Evolutionary conservation across 1,139 yeast genomes (phyloP), one percentile per base, ranked within the genome.

Genomic region (Taphrina betulina): DNA sequence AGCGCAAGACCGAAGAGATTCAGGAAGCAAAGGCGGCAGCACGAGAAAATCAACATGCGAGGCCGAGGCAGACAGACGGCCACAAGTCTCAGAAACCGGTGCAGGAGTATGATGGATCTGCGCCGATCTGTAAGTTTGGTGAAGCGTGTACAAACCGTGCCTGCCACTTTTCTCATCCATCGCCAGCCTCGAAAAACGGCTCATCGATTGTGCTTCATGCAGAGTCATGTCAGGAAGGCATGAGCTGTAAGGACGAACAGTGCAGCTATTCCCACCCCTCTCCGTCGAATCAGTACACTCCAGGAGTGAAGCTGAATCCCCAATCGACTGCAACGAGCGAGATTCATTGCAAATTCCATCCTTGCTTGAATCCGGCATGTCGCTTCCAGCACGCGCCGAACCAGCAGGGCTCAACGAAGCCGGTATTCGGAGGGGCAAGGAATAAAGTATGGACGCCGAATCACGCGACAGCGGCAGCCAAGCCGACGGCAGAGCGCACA

Each of bases 361-460:
- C 54, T 2, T 50, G 54, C 23, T 33, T 50, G 23, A 50, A 50
- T 40, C 54, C 54, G 12, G 34, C n/a, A 17, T 50, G 54, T 17
- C 45, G 54, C 1, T 50, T 50, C 40, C 38, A 41, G 41, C 54
- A 50, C 33, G 46, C 37, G 5, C 46, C 54, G 10, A 46, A 46
- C n/a, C 54, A 50, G 19, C 22, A 40, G 31, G 44, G 44, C 5
- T 8, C 44, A 12, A 28, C 44, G 8, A 31, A 28, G 33, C 16
- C 46, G 17, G 44, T 28, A 16, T 33, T 50, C n/a, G 54, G 54
- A 16, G 35, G 34, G 2, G 44, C 36, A 20, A 33, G 54, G n/a
- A 50, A 50, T 34, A 50, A 50, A 29, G 54, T 50, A 17, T 50
- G 54, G 54, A 50, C 54, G 24, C 46, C 54, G 22, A 17, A 16